phyloP scores from a whole-genome alignment of 768 basidiomycete genomes.

The Dacryopinax primogenitus region DNA sequence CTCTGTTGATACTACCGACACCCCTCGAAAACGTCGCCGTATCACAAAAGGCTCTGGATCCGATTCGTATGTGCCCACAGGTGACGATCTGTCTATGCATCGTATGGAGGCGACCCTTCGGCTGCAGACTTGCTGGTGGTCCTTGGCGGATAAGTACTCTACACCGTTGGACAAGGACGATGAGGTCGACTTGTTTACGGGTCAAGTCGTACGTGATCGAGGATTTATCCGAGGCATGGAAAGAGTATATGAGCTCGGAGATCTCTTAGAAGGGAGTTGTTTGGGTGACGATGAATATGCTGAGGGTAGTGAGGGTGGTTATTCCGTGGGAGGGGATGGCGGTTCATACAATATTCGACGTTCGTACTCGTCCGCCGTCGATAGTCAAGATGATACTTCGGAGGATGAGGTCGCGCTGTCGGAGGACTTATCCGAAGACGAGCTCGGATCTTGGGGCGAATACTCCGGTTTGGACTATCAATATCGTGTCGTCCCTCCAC shows the following conservation, averaged over 20 bases:
- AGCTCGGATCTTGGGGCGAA: neutral
- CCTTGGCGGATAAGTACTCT: neutral
- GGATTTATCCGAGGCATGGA: neutral
- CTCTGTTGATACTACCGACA: neutral
- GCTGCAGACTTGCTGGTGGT: conserved; percentile 3
- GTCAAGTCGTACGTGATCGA: neutral
- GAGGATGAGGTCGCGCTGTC: neutral
- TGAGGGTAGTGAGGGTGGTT: neutral
- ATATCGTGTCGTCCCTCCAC: neutral
- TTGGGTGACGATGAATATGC: neutral
- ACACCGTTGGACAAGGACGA: neutral
- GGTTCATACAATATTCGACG: neutral
- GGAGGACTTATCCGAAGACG: neutral
- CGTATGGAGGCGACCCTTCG: neutral
- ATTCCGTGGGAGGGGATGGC: neutral
- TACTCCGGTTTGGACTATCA: neutral
- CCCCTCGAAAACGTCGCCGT: neutral
- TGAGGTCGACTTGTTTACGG: neutral
- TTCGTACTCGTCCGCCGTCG: neutral
- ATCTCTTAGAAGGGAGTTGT: neutral
- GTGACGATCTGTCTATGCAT: neutral
- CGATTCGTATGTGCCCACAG: neutral
- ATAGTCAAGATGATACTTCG: neutral
- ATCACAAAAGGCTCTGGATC: neutral
- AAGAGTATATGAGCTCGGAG: neutral